Base-by-base conservation (phyloP, 495 filamentous ascomycete genomes). In the Paragyromitra xinjiangensis region DNA sequence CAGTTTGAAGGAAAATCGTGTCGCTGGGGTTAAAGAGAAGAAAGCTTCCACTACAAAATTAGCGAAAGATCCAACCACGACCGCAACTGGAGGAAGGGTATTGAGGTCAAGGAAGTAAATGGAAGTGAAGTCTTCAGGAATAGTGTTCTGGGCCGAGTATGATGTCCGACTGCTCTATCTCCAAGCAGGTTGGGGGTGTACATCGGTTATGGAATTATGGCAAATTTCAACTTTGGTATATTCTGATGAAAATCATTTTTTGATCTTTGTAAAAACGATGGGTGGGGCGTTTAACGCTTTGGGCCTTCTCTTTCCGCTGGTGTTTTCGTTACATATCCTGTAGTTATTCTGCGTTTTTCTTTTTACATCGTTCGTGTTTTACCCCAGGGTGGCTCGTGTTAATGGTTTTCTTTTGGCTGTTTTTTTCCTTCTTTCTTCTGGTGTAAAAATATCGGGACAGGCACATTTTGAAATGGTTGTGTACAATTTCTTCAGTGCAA, bases 1-100 rank as follows among this genome's bases (percentile, higher is more conserved):
- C 9, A 82, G 81, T 67, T 53, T 82, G 56, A 82, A 82, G 42
- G 81, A 82, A 69, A 82, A 82, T 70, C 76, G 67, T 22, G 81
- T 82, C 45, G 81, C 69, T 16, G 81, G 81, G 29, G 80, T 81
- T 24, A 81, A 78, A 44, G 73, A 79, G 48, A 70, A 79, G 12
- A 69, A 51, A 45, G 53, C 7, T 26, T 22, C 74, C 3, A 26
- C 42, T 64, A 39, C 51, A 50, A 78, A 71, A 72, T 16, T 34
- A 19, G 53, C 45, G 24, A 75, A 70, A 44, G 79, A 81, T 67
- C 58, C 39, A 8, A 56, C 69, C 53, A 37, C 64, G 40, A 50
- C 63, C 39, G 24, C 64, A 48, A 53, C 37, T 24, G 71, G 79
- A 2, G 80, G 80, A 48, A 79, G 80, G 24, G 80, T 82, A 11